Base-by-base conservation (phyloP, 495 filamentous ascomycete genomes). In the Tuber magnatum region DNA sequence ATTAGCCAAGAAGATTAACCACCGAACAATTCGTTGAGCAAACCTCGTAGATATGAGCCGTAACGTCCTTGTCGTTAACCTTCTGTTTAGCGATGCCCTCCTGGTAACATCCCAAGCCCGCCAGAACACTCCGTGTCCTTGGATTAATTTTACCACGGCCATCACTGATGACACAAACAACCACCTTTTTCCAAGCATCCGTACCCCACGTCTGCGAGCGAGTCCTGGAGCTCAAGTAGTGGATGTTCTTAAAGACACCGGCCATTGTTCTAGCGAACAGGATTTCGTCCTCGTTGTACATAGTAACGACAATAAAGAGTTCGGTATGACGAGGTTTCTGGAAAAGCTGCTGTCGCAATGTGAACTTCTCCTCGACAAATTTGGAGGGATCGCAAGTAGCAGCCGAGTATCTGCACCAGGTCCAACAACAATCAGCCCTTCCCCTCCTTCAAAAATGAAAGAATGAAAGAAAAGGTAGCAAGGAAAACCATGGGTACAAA, bases 151-250 rank as follows among this genome's bases (percentile, higher is more conserved):
- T 99, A 65, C 91, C 93, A 90, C 95, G 95, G 74, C 96, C 96
- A 80, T 99, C 96, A 77, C 94, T 97, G 74, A 99, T 94, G 32
- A 99, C 90, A 82, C 96, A 99, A 24, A 99, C 96, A 20, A 99
- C 96, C 77, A 99, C 97, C 86, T 98, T 98, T 86, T 98, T 98
- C 96, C 96, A 99, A 7, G 94, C 93, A 81, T 99, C 95, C 84
- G 92, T 94, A 75, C 96, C 96, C 96, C 96, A 99, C 1, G 94
- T 99, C 84, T 94, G 96, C 83, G 94, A 97, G 78, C 90, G 91
- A 9, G 90, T 91, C 48, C 94, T 88, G 51, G 89, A 92, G 85
- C 94, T 97, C 92, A 99, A 96, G 85, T 94, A 93, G 84, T 97
- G 93, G 78, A 99, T 92, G 82, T 99, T 99, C 85, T 97, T 97